These are phyloP conservation scores for Vachellia collinsii DNA, from an alignment of 306 rosid genomes.

Conservation along the genomic window DNA sequence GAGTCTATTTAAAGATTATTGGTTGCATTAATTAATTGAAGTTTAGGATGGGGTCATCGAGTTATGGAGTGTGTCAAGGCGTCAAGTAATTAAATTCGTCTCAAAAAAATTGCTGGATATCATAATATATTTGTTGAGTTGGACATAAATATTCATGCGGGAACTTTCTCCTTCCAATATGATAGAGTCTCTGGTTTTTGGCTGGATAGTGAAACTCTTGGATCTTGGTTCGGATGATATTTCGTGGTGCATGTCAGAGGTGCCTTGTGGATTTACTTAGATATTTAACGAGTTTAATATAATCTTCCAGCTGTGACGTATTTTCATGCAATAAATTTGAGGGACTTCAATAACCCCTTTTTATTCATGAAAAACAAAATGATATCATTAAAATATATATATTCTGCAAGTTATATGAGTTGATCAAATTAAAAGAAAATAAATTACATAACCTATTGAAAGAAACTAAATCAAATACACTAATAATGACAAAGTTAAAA, in stretches of 20 bases:
- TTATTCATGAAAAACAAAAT: too few relatives aligned
- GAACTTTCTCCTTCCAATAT: not conserved
- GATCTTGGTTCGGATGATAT: not conserved
- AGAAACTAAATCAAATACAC: too few relatives aligned
- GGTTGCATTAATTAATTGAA: not conserved
- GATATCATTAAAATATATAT: too few relatives aligned
- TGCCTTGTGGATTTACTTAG: not conserved
- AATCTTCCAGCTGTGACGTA: too few relatives aligned
- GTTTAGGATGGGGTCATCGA: constrained; percentile 3
- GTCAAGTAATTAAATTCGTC: not conserved
- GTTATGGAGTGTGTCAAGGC: not conserved
- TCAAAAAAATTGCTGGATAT: not conserved
- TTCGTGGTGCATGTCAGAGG: not conserved
- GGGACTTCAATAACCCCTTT: too few relatives aligned
- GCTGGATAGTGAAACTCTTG: too few relatives aligned
- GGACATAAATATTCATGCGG: not conserved
- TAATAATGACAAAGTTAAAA: too few relatives aligned
- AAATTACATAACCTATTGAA: too few relatives aligned
- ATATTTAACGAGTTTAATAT: not conserved
- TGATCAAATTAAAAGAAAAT: too few relatives aligned
- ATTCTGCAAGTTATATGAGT: too few relatives aligned
- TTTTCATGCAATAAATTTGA: too few relatives aligned
- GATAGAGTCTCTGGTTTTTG: too few relatives aligned
- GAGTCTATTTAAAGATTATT: constrained; percentile 4
- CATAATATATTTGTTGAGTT: not conserved